phyloP scores from a whole-genome alignment of 805 yeast genomes.

The Starmerella bacillaris region DNA sequence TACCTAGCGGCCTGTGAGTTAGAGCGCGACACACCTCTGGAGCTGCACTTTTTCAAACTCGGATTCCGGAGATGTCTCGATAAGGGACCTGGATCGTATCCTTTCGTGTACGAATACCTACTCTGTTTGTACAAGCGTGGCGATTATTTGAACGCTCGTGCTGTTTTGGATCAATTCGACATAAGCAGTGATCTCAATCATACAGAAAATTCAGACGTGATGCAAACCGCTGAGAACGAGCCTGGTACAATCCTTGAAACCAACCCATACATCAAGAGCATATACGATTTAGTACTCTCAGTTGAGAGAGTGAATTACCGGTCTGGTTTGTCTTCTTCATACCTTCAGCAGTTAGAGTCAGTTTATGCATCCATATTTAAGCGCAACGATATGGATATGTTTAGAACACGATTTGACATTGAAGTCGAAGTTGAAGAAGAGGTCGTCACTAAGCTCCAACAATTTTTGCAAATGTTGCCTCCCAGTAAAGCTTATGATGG shows the following conservation, averaged over 20 bases:
- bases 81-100: no score
- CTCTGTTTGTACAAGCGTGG: constrained; percentile 50
- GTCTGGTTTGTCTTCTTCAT: not conserved
- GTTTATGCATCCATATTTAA: constrained; percentile 54
- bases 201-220: no score
- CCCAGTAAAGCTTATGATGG: constrained; percentile 15
- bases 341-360: constrained; percentile 42
- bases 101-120: constrained; percentile 48
- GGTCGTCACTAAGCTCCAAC: not conserved
- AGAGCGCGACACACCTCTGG: constrained; percentile 38
- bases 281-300: not conserved
- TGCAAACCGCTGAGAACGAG: no score
- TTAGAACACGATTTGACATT: constrained; percentile 16
- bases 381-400: constrained; percentile 27
- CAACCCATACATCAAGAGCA: no score
- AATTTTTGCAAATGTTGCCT: constrained; percentile 11
- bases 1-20: constrained; percentile 66
- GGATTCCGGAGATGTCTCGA: no score
- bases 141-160: constrained; percentile 59
- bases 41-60: not conserved
- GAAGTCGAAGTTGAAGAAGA: not conserved
- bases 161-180: constrained; percentile 66
- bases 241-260: no score
- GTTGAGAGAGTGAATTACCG: not conserved
- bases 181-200: constrained; percentile 40